Conservation (phyloP, 1,284 basidiomycete genomes). For the Ustilago crameri region DNA sequence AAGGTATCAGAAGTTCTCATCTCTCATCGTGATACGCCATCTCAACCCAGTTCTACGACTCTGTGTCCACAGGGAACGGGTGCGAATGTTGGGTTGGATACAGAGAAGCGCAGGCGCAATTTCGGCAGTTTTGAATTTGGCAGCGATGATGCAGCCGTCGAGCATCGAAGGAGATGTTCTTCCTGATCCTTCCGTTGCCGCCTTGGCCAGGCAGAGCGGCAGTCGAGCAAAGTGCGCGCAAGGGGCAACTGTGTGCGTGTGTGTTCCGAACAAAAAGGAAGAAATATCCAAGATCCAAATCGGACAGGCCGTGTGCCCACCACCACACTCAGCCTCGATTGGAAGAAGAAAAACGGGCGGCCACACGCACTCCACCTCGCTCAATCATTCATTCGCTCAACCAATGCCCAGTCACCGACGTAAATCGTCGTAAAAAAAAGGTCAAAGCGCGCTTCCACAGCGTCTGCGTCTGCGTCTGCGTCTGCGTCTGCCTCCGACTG, state of each 20-base stretch:
- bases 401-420: constrained; percentile 6
- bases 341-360: not conserved
- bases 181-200: constrained; percentile 13
- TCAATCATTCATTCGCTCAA: constrained; percentile 3
- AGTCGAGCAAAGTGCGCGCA: constrained; percentile 16
- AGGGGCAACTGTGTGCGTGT: constrained; percentile 8
- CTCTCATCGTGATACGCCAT: too few relatives aligned
- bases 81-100: too few relatives aligned
- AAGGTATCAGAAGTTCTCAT: not conserved
- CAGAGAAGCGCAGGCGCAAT: not conserved
- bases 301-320: not conserved
- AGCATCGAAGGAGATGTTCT: constrained; percentile 9
- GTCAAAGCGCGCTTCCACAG: constrained; percentile 1
- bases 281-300: too few relatives aligned
- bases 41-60: too few relatives aligned
- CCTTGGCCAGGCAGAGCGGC: constrained; percentile 8
- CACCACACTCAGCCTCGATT: not conserved
- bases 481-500: constrained; percentile 13
- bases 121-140: not conserved
- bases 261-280: not conserved
- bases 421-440: not conserved
- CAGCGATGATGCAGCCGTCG: not conserved
- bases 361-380: constrained; percentile 2
- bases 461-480: too few relatives aligned
- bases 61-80: too few relatives aligned